Evolutionary conservation across 2,329 filamentous ascomycete genomes (phyloP), one percentile per base, ranked within the genome.

Genomic region (Apiospora hydei): DNA sequence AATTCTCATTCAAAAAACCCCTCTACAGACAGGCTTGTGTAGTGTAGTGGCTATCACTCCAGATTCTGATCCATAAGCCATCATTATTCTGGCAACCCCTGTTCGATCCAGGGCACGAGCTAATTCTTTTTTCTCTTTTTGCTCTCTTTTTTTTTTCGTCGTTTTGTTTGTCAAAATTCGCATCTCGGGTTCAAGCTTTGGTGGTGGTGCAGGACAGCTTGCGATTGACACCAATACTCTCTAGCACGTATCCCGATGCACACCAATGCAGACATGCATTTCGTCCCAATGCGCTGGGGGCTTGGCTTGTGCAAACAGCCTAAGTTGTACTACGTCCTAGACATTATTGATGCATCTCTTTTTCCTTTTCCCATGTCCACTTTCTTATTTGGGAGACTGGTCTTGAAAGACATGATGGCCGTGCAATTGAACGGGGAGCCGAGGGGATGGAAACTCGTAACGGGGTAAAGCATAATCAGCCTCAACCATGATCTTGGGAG

Each of bases 81-180:
- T 61, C 16, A 38, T 61, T 38, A 61, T 61, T 61, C 53, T 61
- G 53, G 53, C 30, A 38, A 61, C 53, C 53, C 53, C 53, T 61
- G 53, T 61, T 61, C 53, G 53, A 61, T 61, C 53, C 53, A 61
- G 53, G 53, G 53, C 53, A 61, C 53, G 53, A 61, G 53, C 53
- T 61, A 1, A 53, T 21, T 21, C 1, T 4, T 38, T 53, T 30
- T 38, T 3, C 2, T 4, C 1, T 61, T 61, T 61, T 38, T 61
- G 30, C 53, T 1, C 3, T 21, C 34, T 38, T 61, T 38, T 4
- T 3, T 11, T 24, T 11, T n/a, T 51, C 1, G 11, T 3, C 18
- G n/a, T 1, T 10, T 24, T 43, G 41, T 8, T 10, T 3, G 10
- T 43, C 13, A 43, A 38, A 38, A 10, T 49, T 49, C 7, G 21